Percentiles rank a stretch among this genome's conserved stretches.
phyloP scores from a whole-genome alignment of 139 green algal genomes.

The Edaphochlamys debaryana region DNA sequence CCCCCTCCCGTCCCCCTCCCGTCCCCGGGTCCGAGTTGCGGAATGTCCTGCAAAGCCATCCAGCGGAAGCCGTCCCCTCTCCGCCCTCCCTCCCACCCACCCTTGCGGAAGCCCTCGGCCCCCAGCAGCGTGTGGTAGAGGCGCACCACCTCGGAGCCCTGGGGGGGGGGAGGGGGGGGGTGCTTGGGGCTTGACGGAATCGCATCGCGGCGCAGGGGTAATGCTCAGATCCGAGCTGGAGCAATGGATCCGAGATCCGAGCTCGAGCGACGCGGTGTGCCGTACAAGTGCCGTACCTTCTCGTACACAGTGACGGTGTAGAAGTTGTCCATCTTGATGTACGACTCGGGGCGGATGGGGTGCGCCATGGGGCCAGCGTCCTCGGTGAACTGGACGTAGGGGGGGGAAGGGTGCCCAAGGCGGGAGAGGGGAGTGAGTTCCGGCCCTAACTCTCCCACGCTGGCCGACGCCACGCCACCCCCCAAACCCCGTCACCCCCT shows the following conservation, averaged over 20 bases:
- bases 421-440: too few species aligned
- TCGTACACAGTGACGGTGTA: constrained; percentile 95
- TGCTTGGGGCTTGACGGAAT: too few species aligned
- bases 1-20: background rate
- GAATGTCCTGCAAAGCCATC: too few species aligned
- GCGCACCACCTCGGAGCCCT: constrained; percentile 58
- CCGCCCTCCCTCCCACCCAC: constrained; percentile 32
- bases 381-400: constrained; percentile 89
- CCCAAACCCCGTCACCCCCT: too few species aligned
- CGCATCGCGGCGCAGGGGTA: too few species aligned
- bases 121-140: constrained; percentile 96
- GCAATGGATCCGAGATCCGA: background rate
- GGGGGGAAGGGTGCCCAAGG: too few species aligned
- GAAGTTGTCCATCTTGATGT: constrained; percentile 99
- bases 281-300: constrained; percentile 84
- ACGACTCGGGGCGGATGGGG: constrained; percentile 94
- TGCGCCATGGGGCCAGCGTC: constrained; percentile 96
- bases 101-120: constrained; percentile 92
- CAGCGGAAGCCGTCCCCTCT: too few species aligned
- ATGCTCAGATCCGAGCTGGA: too few species aligned
- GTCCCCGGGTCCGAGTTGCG: too few species aligned
- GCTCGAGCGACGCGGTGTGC: background rate
- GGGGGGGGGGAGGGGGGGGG: too few species aligned
- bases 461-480: too few species aligned
- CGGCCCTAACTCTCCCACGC: too few species aligned